Evolutionary conservation across 1,284 basidiomycete species (phyloP), one percentile per base, ranked within the genome.

Genomic region (Pascua guehoae): DNA sequence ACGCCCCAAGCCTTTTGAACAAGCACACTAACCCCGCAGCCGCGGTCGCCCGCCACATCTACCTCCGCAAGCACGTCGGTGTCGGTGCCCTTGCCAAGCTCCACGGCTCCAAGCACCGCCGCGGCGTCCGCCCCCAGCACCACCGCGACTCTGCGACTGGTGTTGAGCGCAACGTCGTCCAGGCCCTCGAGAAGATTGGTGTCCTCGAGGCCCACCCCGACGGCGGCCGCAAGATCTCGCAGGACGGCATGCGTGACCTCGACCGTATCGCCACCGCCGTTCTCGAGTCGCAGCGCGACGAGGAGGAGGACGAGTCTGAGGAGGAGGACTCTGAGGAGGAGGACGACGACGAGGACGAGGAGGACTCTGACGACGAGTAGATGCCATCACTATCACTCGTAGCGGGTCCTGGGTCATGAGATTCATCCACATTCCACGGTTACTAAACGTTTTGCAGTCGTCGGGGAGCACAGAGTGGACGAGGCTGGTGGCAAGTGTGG

Each of bases 41-140:
- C 75, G 91, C 95, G 64, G 82, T 99, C 67, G 95, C 96, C 79
- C 89, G 96, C 76, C 95, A 98, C 86, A 94, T 98, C 81, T 98
- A 99, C 86, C 88, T 99, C 77, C 91, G 95, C 81, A 98, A 98
- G 84, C 88, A 93, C 77, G 93, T 98, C 72, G 95, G 95, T 78
- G 86, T 98, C 66, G 62, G 95, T 72, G 91, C 92, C 51, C 86
- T 99, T 58, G 86, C 85, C 79, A 98, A 98, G 85, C 88, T 98
- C 56, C 93, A 98, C 82, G 95, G 95, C 79, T 90, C 91, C 69
- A 87, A 91, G 75, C 91, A 95, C 82, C 87, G 93, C 76, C 88
- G 93, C 63, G 93, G 95, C 58, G 88, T 92, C 85, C 87, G 92
- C 70, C 89, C 95, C 68, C 91, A 90, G 67, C 94, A 96, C 83